Percentiles rank a stretch among this genome's conserved stretches.
phyloP scores from a whole-genome alignment of 495 filamentous ascomycete species.

The Thozetella sp. region DNA sequence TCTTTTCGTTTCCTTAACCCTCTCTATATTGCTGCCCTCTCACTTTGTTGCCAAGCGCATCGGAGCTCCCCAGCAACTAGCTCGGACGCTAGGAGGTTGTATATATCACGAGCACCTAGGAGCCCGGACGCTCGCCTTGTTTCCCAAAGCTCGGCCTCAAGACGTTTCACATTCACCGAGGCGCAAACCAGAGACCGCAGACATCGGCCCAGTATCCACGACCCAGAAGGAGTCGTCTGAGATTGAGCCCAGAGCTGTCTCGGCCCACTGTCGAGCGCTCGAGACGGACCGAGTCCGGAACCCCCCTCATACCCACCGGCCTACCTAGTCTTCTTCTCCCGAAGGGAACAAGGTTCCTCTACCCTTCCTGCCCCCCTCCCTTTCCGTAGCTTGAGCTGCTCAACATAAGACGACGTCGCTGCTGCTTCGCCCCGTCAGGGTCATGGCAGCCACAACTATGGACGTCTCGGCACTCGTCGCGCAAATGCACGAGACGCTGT shows the following conservation, averaged over 20 bases:
- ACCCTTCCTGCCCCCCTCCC: neutral
- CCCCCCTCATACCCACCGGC: neutral
- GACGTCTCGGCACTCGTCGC: constrained; percentile 29
- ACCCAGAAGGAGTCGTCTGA: neutral
- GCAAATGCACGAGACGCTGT: constrained; percentile 36
- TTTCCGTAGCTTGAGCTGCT: neutral
- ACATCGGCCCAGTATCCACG: neutral
- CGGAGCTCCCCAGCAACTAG: neutral
- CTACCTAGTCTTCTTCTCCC: neutral
- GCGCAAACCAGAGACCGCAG: neutral
- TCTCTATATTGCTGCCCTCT: no score
- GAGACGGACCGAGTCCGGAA: neutral
- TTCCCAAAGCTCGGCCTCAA: neutral
- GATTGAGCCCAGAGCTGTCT: neutral
- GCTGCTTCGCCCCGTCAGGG: neutral
- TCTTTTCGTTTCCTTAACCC: no score
- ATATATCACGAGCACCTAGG: neutral
- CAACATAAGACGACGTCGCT: neutral
- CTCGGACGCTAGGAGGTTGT: neutral
- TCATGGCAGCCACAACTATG: constrained; percentile 9
- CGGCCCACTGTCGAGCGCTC: neutral
- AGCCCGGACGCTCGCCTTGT: neutral
- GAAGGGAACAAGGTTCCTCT: neutral
- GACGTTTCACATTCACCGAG: constrained; percentile 1
- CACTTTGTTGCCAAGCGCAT: neutral